Evolutionary conservation across 1,284 basidiomycete species (phyloP).

Genomic region (Ganoderma meredithae): DNA sequence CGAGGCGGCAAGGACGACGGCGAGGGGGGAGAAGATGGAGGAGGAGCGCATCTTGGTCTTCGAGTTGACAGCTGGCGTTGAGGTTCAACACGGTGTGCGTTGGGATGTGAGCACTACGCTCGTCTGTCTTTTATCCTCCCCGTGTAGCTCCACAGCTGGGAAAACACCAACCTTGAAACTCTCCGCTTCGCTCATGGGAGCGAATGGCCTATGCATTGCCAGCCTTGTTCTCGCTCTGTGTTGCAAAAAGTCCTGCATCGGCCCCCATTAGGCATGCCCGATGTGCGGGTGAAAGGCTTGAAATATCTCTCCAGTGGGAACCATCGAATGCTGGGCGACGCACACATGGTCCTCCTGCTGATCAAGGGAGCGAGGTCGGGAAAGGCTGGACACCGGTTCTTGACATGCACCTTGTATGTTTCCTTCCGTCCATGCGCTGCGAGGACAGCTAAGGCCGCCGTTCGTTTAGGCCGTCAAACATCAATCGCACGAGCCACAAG

Average conservation of each 20-base stretch:
- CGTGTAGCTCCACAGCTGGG: background rate
- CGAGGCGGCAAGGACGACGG: background rate
- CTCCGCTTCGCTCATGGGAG: background rate
- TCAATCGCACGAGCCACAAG: too few relatives aligned
- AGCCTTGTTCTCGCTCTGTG: too few relatives aligned
- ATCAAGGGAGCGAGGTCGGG: background rate
- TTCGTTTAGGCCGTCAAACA: too few relatives aligned
- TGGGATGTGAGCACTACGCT: too few relatives aligned
- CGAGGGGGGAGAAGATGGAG: background rate
- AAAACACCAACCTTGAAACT: background rate
- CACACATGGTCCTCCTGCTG: background rate
- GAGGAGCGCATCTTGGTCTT: conserved; percentile 2
- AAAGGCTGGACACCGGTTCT: too few relatives aligned
- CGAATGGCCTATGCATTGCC: background rate
- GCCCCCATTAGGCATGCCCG: background rate
- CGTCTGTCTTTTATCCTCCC: background rate
- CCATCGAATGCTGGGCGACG: background rate
- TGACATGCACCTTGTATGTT: too few relatives aligned
- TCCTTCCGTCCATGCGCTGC: too few relatives aligned
- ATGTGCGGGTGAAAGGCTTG: background rate
- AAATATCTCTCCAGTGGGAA: background rate
- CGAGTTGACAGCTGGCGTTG: background rate
- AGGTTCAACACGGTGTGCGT: background rate
- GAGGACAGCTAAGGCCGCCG: too few relatives aligned
- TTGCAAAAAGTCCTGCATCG: background rate